phyloP scores from a whole-genome alignment of 192 early-diverging fungal genomes.

The Coemansia umbellata region DNA sequence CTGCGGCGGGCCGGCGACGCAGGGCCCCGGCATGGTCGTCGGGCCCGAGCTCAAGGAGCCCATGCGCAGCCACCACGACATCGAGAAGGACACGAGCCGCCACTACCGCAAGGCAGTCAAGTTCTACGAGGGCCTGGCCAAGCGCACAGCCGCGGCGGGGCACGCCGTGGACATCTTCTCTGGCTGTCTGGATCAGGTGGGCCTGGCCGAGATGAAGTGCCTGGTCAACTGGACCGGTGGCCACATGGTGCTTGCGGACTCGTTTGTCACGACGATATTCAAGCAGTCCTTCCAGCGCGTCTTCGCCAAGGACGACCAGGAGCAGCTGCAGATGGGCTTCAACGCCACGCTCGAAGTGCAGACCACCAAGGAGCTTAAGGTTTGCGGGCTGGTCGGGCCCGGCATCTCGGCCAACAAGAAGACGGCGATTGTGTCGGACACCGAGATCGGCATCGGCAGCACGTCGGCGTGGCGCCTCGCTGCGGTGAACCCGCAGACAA shows the following conservation, averaged over 20 bases:
- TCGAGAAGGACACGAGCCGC: slow-evolving; percentile 91
- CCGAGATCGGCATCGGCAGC: slow-evolving; percentile 96
- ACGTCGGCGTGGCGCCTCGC: slow-evolving; percentile 97
- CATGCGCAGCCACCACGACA: slow-evolving; percentile 96
- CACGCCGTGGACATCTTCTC: slow-evolving; percentile 96
- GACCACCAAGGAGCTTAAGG: slow-evolving; percentile 91
- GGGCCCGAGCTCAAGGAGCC: slow-evolving; percentile 87
- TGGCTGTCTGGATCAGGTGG: slow-evolving; percentile 97
- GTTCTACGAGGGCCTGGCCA: slow-evolving; percentile 90
- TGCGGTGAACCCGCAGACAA: slow-evolving; percentile 78
- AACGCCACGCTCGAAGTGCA: slow-evolving; percentile 96
- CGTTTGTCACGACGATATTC: slow-evolving; percentile 93
- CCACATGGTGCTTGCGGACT: slow-evolving; percentile 91
- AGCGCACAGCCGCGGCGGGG: slow-evolving; percentile 81
- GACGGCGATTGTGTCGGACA: slow-evolving; percentile 86
- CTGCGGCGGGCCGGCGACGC: slow-evolving; percentile 85
- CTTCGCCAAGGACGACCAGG: slow-evolving; percentile 87
- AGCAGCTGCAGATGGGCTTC: slow-evolving; percentile 91
- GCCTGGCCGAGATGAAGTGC: slow-evolving; percentile 93
- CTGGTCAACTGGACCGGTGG: slow-evolving; percentile 88
- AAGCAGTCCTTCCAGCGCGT: slow-evolving; percentile 96
- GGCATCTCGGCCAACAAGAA: slow-evolving; percentile 90
- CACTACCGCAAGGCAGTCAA: slow-evolving; percentile 92
- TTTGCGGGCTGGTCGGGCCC: slow-evolving; percentile 97
- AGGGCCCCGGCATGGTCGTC: slow-evolving; percentile 95